Conservation (phyloP, 768 basidiomycete genomes). For the Pleurotus citrinopileatus region DNA sequence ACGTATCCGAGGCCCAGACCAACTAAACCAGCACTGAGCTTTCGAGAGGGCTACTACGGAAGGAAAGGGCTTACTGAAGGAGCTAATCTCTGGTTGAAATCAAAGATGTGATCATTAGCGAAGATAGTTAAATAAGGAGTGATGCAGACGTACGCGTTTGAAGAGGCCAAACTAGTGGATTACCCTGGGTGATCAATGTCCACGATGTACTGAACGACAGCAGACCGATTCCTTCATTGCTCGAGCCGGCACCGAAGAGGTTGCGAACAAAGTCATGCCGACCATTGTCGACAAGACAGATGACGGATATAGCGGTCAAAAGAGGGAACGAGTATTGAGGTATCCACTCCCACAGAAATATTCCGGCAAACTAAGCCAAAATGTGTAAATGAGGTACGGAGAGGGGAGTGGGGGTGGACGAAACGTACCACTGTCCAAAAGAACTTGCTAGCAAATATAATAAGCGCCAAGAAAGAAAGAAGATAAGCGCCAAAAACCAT, state of each 20-base stretch:
- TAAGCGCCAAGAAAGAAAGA: too few species aligned
- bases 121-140: too few species aligned
- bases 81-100: slow-evolving; percentile 30
- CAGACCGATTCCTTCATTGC: slow-evolving; percentile 50
- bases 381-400: neutral
- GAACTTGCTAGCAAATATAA: slow-evolving; percentile 30
- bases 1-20: slow-evolving; percentile 48
- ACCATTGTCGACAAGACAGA: slow-evolving; percentile 47
- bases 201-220: slow-evolving; percentile 46
- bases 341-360: slow-evolving; percentile 44
- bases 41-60: neutral
- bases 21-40: too few species aligned
- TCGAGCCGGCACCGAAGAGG: slow-evolving; percentile 42
- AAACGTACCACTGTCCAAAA: slow-evolving; percentile 51
- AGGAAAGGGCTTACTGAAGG: slow-evolving; percentile 29
- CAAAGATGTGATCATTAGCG: neutral
- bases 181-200: slow-evolving; percentile 55
- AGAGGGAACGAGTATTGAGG: slow-evolving; percentile 23
- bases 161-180: slow-evolving; percentile 53
- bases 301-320: slow-evolving; percentile 43
- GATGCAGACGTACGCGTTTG: slow-evolving; percentile 51
- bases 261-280: slow-evolving; percentile 39
- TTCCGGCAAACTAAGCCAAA: slow-evolving; percentile 32
- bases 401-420: neutral
- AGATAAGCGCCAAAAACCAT: too few species aligned